phyloP scores from a whole-genome alignment of 805 yeast genomes.

The Babjeviella inositovora region DNA sequence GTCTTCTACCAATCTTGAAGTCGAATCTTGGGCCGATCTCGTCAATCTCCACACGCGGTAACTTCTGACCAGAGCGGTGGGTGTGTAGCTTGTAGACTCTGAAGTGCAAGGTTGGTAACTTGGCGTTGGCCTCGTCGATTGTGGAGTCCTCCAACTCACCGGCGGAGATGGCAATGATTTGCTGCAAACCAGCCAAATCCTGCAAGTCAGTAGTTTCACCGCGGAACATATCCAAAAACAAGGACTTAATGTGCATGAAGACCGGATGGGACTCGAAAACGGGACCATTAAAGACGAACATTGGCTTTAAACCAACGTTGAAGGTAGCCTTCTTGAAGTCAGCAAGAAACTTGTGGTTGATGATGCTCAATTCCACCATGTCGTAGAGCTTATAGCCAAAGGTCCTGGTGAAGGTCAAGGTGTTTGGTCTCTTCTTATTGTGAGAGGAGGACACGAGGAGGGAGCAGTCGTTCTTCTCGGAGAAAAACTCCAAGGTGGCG shows the following conservation, averaged over 20 bases:
- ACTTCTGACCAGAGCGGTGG: slow-evolving; percentile 66
- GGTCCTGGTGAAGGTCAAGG: slow-evolving; percentile 75
- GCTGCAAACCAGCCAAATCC: slow-evolving; percentile 92
- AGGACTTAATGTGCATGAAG: slow-evolving; percentile 70
- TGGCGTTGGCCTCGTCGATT: slow-evolving; percentile 43
- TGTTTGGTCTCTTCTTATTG: slow-evolving; percentile 88
- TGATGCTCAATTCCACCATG: slow-evolving; percentile 78
- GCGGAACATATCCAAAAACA: slow-evolving; percentile 81
- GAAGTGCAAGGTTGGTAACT: slow-evolving; percentile 71
- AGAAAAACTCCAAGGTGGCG: slow-evolving; percentile 70
- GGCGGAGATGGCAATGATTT: slow-evolving; percentile 68
- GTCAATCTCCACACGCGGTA: slow-evolving; percentile 87
- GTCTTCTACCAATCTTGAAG: slow-evolving; percentile 80
- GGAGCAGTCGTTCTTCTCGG: slow-evolving; percentile 89
- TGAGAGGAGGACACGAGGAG: slow-evolving; percentile 62
- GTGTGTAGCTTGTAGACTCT: slow-evolving; percentile 84
- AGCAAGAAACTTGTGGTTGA: slow-evolving; percentile 51
- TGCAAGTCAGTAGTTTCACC: slow-evolving; percentile 70
- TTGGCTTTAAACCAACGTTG: slow-evolving; percentile 81
- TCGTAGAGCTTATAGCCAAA: slow-evolving; percentile 85
- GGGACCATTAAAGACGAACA: slow-evolving; percentile 87
- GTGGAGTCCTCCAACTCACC: slow-evolving; percentile 62
- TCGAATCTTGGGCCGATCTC: slow-evolving; percentile 95
- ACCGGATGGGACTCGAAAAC: slow-evolving; percentile 83
- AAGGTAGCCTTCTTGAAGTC: slow-evolving; percentile 77